Evolutionary conservation across 2,329 filamentous ascomycete species (phyloP), one percentile per base, ranked within the genome.

Genomic region (Xylaria hypoxylon): DNA sequence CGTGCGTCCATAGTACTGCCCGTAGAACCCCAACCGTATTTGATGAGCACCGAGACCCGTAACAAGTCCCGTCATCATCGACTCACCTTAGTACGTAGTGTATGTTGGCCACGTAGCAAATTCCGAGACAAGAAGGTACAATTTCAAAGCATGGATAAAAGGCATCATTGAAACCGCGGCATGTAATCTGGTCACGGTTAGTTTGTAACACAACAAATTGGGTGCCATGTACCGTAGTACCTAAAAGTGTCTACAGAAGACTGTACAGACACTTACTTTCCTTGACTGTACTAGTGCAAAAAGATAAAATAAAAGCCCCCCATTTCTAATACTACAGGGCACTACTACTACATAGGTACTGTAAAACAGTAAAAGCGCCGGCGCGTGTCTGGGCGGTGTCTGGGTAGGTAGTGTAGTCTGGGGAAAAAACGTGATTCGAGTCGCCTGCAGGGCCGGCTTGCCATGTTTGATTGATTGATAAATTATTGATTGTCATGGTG

Each of bases 351-450:
- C 33, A 22, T 52, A 60, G 42, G 40, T 15, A 52, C 59, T 63
- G 50, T 45, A 53, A 31, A 28, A 15, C 42, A 48, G 55, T 57
- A 62, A 47, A 57, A 45, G 59, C 59, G 44, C 52, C 44, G 61
- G 64, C 44, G 64, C 44, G 61, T 59, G 55, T 58, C 58, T 67
- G 68, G 65, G 52, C 51, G 59, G 62, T 68, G 59, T 60, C n/a
- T n/a, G n/a, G n/a, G n/a, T n/a, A n/a, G n/a, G n/a, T n/a, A n/a
- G n/a, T n/a, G n/a, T n/a, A n/a, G n/a, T n/a, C n/a, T n/a, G n/a
- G 68, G 61, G 65, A 58, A 62, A 69, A 68, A 67, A 67, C 65
- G 68, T 67, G 68, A 68, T 68, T 65, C 40, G 68, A 45, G 51
- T 40, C 47, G 64, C 52, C 67, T 69, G 67, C 61, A 67, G 67